Conservation (phyloP, 2,329 filamentous ascomycete genomes). For the Ophiostoma himal-ulmi region DNA sequence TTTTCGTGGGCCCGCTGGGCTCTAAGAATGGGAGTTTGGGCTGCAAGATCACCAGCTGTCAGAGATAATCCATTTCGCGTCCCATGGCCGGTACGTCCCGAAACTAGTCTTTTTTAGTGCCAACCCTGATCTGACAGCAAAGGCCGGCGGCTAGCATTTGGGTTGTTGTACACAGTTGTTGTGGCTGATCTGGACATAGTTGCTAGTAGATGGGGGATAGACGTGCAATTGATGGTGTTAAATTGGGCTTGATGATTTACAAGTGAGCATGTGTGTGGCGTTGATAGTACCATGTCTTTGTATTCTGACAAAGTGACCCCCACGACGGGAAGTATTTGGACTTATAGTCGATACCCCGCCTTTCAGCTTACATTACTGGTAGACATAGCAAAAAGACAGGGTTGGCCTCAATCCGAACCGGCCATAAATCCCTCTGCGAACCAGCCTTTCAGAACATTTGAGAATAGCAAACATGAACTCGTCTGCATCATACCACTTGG, state of each 20-base stretch:
- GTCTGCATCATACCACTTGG: not conserved
- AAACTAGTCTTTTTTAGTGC: not conserved
- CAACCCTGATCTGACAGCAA: not conserved
- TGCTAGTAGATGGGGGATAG: no score
- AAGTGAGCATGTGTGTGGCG: no score
- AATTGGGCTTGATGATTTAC: no score
- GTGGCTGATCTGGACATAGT: not conserved
- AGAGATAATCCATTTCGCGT: not conserved
- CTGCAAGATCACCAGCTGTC: not conserved
- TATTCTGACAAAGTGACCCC: not conserved
- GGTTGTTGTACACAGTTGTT: not conserved
- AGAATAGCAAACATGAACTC: not conserved
- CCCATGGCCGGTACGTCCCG: constrained; percentile 8
- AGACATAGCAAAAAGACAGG: not conserved
- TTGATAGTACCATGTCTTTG: not conserved
- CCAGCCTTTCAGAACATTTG: not conserved
- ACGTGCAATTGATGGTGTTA: no score
- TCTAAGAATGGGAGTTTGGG: not conserved
- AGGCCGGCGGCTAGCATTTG: not conserved
- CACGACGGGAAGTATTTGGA: not conserved
- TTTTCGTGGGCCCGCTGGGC: not conserved
- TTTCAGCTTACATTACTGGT: not conserved
- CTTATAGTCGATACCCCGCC: not conserved
- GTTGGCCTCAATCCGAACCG: not conserved
- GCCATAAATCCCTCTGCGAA: not conserved